phyloP scores from a whole-genome alignment of 306 rosid species.

The Cicer yamashitae region DNA sequence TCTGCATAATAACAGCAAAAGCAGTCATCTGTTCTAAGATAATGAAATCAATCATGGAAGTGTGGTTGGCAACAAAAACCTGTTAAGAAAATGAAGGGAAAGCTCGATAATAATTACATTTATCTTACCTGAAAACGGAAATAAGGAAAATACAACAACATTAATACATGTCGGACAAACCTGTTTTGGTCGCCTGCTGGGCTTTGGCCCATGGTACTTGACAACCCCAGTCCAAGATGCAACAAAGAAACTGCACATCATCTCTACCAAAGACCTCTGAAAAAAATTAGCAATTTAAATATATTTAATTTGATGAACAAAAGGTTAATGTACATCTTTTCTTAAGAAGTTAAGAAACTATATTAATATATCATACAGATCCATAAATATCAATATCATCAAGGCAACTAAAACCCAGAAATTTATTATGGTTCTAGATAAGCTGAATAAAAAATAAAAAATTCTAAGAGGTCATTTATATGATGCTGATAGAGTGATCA shows the following conservation, averaged over 20 bases:
- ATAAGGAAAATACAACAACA: slow-evolving; percentile 22
- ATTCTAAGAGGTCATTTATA: background rate
- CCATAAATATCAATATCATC: background rate
- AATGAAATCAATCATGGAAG: slow-evolving; percentile 98
- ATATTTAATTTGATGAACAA: slow-evolving; percentile 14
- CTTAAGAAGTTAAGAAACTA: slow-evolving; percentile 17
- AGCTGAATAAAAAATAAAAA: slow-evolving; percentile 16
- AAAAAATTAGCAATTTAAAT: slow-evolving; percentile 36
- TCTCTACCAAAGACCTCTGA: slow-evolving; percentile 92
- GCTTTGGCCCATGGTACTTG: slow-evolving; percentile 96
- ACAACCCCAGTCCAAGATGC: slow-evolving; percentile 99
- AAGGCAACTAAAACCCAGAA: slow-evolving; percentile 19
- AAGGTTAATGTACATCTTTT: slow-evolving; percentile 1
- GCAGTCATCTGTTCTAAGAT: slow-evolving; percentile 98
- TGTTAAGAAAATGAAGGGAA: slow-evolving; percentile 49
- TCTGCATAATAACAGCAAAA: slow-evolving; percentile 98
- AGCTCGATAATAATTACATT: slow-evolving; percentile 30
- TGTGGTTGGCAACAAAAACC: slow-evolving; percentile 98
- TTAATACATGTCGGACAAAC: slow-evolving; percentile 46
- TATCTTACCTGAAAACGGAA: background rate
- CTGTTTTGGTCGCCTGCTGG: slow-evolving; percentile 91
- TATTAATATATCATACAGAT: background rate
- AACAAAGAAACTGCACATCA: slow-evolving; percentile 96
- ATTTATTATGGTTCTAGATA: slow-evolving; percentile 18
- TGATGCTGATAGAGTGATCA: slow-evolving; percentile 7